Base-by-base conservation (phyloP, 2,329 filamentous ascomycete species). In the Colletotrichum liaoningense region DNA sequence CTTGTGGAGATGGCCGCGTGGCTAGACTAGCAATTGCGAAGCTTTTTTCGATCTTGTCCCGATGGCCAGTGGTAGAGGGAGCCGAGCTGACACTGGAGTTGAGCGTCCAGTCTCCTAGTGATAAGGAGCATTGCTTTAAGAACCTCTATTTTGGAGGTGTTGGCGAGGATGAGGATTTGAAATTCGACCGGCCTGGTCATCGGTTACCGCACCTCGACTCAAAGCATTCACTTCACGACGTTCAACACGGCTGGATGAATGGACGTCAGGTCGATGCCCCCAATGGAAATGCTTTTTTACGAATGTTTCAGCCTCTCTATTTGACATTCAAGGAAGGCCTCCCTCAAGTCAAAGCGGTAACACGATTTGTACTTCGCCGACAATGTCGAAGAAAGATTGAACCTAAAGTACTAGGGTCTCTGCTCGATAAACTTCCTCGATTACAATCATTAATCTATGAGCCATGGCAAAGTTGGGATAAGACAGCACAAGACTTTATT, bases 51-150 rank as follows among this genome's bases (percentile, higher is more conserved):
- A 77, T 81, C 71, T 79, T 83, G 33, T 78, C 77, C 33, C 74
- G 63, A 11, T 83, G 81, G 82, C 60, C 59, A 2, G 38, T 52
- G 54, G 1, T 8, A 16, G 59, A 75, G 16, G 63, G 66, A 14
- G 72, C 72, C 30, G 58, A 69, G 35, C 74, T 84, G 74, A 76
- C 77, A 7, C 75, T 84, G 72, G 83, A 84, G 74, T 71, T 83
- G 22, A 81, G 80, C 67, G 78, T 73, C 2, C 77, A 80, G 54
- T 82, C 79, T 62, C 80, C 79, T 14, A 83, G 81, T 69, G 80
- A 84, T 77, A 77, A 58, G 12, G 72, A 81, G 59, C 79, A 83
- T 74, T 83, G 75, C 76, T 82, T 82, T 72, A 80, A 79, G 68
- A 75, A 80, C 69, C 70, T 76, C 26, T 60, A 75, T 72, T 79